These are phyloP conservation scores for Phragmites australis DNA, from an alignment of 176 grass and related monocot genomes.

Conservation along the genomic window DNA sequence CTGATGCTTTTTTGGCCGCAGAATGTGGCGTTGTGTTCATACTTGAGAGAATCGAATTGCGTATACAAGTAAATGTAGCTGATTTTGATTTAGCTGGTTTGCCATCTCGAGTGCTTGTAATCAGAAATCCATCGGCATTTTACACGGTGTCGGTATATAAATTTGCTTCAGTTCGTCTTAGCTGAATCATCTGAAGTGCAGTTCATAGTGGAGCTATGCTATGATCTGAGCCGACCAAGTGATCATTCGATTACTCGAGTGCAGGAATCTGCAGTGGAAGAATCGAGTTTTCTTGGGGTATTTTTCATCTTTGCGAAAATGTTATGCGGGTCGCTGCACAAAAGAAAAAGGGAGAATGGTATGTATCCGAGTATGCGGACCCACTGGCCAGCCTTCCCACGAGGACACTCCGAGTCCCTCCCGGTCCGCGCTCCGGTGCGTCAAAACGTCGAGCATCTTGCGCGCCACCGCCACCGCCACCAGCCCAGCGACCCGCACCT, in stretches of 20 bases:
- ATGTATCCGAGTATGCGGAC: not conserved
- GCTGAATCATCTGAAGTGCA: not conserved
- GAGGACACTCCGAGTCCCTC: not conserved
- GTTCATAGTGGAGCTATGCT: not conserved
- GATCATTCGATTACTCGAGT: not conserved
- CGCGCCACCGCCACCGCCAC: not conserved
- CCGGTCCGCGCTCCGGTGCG: conserved; percentile 33
- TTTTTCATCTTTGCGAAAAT: not conserved
- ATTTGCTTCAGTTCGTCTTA: not conserved
- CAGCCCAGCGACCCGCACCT: not conserved
- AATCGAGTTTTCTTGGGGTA: not conserved
- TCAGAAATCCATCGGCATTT: conserved; percentile 22
- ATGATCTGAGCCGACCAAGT: not conserved
- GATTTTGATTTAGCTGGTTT: conserved; percentile 29
- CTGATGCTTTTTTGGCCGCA: conserved; percentile 17
- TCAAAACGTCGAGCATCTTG: conserved; percentile 49
- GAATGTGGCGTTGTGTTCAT: conserved; percentile 3
- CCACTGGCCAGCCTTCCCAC: conserved; percentile 10
- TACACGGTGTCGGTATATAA: not conserved
- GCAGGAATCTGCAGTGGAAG: not conserved
- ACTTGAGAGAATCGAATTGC: conserved; percentile 19
- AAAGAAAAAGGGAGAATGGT: not conserved
- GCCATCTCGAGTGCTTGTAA: conserved; percentile 22
- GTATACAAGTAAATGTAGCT: conserved; percentile 30
- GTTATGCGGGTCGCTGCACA: not conserved